Evolutionary conservation across 2,329 filamentous ascomycete genomes (phyloP).

Genomic region (Colletotrichum endophyticum): DNA sequence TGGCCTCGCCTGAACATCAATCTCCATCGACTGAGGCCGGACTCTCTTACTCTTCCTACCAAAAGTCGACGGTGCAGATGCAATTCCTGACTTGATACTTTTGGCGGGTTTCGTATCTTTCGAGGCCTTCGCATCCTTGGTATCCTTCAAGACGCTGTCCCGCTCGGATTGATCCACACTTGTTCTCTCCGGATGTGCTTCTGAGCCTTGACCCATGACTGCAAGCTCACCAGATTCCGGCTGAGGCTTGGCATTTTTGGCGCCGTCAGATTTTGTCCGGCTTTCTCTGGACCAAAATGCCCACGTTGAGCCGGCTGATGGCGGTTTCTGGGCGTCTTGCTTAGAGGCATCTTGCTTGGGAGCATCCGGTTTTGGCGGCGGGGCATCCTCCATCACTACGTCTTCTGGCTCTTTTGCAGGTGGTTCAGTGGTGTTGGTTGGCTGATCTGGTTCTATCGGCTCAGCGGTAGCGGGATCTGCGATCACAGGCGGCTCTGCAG

Average conservation of each 20-base stretch:
- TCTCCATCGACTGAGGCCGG: conserved; percentile 53
- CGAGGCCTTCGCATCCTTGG: conserved; percentile 13
- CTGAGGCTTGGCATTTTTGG: conserved; percentile 22
- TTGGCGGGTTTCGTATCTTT: conserved; percentile 23
- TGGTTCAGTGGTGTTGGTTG: conserved; percentile 6
- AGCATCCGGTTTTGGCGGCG: conserved; percentile 28
- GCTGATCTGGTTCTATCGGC: conserved; percentile 12
- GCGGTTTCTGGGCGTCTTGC: conserved; percentile 36
- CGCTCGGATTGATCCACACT: conserved; percentile 43
- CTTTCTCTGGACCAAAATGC: conserved; percentile 78
- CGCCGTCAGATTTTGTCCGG: conserved; percentile 36
- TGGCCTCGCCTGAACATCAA: conserved; percentile 41
- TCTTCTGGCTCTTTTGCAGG: conserved; percentile 39
- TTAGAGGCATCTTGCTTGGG: conserved; percentile 25
- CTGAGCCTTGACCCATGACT: conserved; percentile 60
- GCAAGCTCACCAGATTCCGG: conserved; percentile 59
- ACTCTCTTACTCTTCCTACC: conserved; percentile 49
- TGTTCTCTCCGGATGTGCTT: conserved; percentile 58
- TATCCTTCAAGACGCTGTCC: conserved; percentile 35
- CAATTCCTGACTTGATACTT: conserved; percentile 26
- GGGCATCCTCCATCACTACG: conserved; percentile 48
- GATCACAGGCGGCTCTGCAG: conserved; percentile 11
- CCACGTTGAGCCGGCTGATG: conserved; percentile 71
- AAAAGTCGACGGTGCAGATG: conserved; percentile 27
- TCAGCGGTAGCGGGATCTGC: conserved; percentile 1